These are phyloP conservation scores for Hypomyces rosellus DNA, from an alignment of 2,329 filamentous ascomycete species.

Conservation along the genomic window DNA sequence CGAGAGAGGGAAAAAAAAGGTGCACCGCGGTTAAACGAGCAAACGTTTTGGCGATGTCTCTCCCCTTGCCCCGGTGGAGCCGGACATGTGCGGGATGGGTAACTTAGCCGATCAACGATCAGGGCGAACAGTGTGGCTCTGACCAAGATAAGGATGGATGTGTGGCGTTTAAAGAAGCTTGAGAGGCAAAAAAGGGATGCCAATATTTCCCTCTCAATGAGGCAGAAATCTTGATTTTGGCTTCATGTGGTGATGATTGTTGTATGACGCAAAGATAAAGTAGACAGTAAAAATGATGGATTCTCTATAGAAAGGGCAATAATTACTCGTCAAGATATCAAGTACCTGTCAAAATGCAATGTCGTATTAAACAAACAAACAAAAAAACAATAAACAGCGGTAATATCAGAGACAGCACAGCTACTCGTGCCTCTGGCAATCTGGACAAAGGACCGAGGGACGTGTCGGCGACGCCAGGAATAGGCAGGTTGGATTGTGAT, in stretches of 20 bases:
- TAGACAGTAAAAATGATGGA: too few species aligned
- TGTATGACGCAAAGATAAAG: too few species aligned
- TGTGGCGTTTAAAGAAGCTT: background rate
- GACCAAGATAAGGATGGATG: background rate
- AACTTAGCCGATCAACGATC: conserved; percentile 2
- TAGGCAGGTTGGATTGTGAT: conserved; percentile 5
- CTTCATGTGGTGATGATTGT: too few species aligned
- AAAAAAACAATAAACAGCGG: too few species aligned
- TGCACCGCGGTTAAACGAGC: background rate
- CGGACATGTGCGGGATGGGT: conserved; percentile 10
- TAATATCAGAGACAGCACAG: too few species aligned
- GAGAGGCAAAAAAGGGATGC: too few species aligned
- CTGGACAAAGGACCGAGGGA: background rate
- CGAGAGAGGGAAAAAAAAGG: background rate
- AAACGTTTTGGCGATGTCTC: background rate
- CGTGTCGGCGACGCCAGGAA: conserved; percentile 10
- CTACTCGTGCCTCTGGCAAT: background rate
- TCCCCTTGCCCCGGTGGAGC: conserved; percentile 3
- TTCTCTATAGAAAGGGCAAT: too few species aligned
- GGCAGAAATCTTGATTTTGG: too few species aligned
- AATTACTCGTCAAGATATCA: too few species aligned
- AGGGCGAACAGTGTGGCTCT: conserved; percentile 1
- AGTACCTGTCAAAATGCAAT: too few species aligned
- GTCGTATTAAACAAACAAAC: too few species aligned
- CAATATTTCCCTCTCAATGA: too few species aligned